Base-by-base conservation (phyloP, 495 filamentous ascomycete species). In the Penicillium manginii region DNA sequence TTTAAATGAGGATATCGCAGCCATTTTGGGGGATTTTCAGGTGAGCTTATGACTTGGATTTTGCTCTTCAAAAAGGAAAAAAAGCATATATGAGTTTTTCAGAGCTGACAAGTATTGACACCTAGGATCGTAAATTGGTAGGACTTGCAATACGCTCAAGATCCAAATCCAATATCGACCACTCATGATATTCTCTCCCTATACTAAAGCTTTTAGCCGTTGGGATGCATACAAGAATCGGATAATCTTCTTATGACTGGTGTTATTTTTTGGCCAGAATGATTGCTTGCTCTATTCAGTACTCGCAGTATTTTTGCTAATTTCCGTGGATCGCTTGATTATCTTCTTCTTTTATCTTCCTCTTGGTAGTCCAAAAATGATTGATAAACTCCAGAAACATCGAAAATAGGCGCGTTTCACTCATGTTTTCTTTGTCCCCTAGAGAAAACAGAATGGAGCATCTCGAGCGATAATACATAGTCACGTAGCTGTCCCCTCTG, bases 21-120 rank as follows among this genome's bases (percentile, higher is more conserved):
- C 50, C 31, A 52, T 52, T 52, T 52, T 26, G 17, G 50, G 50
- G 33, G 50, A 52, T 52, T 52, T 52, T 39, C 50, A 52, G 50
- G 50, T 52, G 50, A 52, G 50, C 39, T 42, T 17, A 42, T 39
- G 33, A 21, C 32, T 52, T 18, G 31, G n/a, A 22, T 39, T n/a
- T 52, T 52, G 22, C 50, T 52, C 50, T 52, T 52, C 50, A 42
- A 42, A 42, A 42, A 42, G 39, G 39, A n/a, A 42, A 42, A 42
- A 42, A 18, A 26, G 3, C 23, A 51, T 31, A 29, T 33, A 32
- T 51, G 48, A 51, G 29, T 31, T 51, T 31, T 33, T 31, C 48
- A 51, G 22, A 33, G 26, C 48, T 51, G 48, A 51, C 17, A 33
- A 51, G 48, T 33, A n/a, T 51, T 33, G 26, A 33, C 26, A 8